A percentile compares a stretch with the other conserved stretches of the same genome.
These are phyloP conservation scores for Aureobasidium vineae DNA, from an alignment of 2,329 filamentous ascomycete genomes.

Conservation along the genomic window DNA sequence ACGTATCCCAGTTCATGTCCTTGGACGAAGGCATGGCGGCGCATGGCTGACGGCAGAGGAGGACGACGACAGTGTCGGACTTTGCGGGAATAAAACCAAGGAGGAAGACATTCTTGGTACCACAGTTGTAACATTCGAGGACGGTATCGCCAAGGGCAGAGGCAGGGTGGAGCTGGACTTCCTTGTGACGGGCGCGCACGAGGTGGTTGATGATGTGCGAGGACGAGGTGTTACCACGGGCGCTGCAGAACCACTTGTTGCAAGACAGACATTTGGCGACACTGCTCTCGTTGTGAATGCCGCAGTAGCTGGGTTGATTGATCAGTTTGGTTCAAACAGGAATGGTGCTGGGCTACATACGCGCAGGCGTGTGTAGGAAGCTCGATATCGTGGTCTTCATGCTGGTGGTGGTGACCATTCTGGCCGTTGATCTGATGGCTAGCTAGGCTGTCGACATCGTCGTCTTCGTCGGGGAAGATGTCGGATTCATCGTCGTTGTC, in stretches of 20 bases:
- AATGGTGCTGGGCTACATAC: constrained; percentile 55
- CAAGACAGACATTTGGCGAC: constrained; percentile 96
- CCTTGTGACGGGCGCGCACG: constrained; percentile 95
- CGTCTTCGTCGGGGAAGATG: constrained; percentile 64
- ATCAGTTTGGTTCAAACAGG: constrained; percentile 3
- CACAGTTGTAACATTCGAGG: constrained; percentile 98
- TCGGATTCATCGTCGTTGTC: constrained; percentile 82
- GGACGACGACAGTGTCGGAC: constrained; percentile 95
- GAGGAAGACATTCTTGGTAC: constrained; percentile 98
- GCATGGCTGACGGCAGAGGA: constrained; percentile 94
- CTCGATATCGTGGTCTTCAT: constrained; percentile 79
- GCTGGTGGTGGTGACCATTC: constrained; percentile 56
- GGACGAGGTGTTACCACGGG: constrained; percentile 91
- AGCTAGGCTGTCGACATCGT: constrained; percentile 65
- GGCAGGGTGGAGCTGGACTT: constrained; percentile 92
- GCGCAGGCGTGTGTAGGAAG: constrained; percentile 94
- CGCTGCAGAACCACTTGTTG: constrained; percentile 99
- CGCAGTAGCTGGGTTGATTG: constrained; percentile 70
- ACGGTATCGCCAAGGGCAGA: constrained; percentile 94
- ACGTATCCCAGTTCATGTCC: constrained; percentile 99
- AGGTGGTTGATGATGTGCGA: constrained; percentile 99
- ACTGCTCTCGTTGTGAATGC: constrained; percentile 91
- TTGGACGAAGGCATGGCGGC: constrained; percentile 93
- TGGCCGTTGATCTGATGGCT: constrained; percentile 77
- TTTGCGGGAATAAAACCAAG: constrained; percentile 98